Conservation (phyloP, 306 rosid genomes). For the Myrica gale region DNA sequence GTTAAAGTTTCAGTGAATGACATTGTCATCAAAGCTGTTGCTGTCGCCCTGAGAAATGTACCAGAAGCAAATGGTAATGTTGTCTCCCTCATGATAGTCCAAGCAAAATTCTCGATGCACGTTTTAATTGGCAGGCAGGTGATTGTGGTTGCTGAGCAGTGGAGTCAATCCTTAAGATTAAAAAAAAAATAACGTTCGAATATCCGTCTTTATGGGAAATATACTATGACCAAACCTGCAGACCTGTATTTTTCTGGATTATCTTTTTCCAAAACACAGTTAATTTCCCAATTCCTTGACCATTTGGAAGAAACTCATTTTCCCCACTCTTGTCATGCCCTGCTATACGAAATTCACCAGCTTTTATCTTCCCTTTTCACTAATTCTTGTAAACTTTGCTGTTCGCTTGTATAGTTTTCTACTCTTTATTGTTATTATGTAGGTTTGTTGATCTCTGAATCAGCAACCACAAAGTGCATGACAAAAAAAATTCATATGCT, state of each 20-base stretch:
- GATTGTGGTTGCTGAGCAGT: background rate
- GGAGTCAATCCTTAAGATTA: background rate
- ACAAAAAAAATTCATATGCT: background rate
- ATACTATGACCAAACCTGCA: background rate
- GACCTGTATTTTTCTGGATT: background rate
- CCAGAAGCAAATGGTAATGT: constrained; percentile 88
- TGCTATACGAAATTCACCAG: too few relatives aligned
- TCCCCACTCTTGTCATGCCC: too few relatives aligned
- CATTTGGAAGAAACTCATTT: too few relatives aligned
- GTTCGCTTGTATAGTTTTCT: background rate
- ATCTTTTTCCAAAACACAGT: background rate
- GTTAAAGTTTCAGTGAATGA: constrained; percentile 98
- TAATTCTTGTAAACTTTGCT: background rate
- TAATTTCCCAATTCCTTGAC: background rate
- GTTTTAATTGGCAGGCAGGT: background rate
- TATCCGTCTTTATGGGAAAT: background rate
- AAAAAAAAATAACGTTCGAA: too few relatives aligned
- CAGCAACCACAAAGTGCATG: background rate
- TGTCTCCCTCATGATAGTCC: constrained; percentile 1
- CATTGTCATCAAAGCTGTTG: constrained; percentile 92
- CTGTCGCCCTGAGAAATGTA: constrained; percentile 80
- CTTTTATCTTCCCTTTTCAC: background rate
- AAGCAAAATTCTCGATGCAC: background rate
- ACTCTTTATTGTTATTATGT: background rate
- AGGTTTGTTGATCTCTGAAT: background rate